Base-by-base conservation (phyloP, 1,284 basidiomycete species). In the Amylostereum areolatum region DNA sequence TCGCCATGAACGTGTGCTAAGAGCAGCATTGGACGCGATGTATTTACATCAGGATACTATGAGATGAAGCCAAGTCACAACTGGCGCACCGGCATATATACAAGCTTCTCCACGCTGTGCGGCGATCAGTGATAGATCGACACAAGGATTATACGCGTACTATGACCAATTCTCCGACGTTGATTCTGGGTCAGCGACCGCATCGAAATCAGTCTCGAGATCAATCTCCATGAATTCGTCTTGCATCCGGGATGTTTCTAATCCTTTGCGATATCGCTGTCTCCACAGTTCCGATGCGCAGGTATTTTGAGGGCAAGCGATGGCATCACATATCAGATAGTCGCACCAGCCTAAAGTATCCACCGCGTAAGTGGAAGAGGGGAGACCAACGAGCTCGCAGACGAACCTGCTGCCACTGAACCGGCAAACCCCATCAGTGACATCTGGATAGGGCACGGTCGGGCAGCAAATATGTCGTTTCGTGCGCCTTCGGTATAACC, bases 401-500 rank as follows among this genome's bases (percentile, higher is more conserved):
- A 43, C 64, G 25, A 43, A 74, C 74, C 69, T 31, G 74, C 73
- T 5, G 71, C 74, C 43, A 83, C 60, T 11, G 78, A 79, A 5
- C 81, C 80, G 2, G 81, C 77, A 56, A 73, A 79, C 11, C 77
- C 77, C 69, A 80, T 79, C 37, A 81, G 70, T 50, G 79, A 77
- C 56, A 83, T 69, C 61, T 83, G 80, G 7, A 83, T 64, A 0
- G 81, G 80, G 49, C 72, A 74, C 11, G 80, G 76, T 29, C 81
- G 66, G 1, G 74, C 75, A 6, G 80, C 81, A 52, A 83, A 83
- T 10, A 83, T 69, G 53, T 83, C 81, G 56, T 83, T 84, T 45
- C 73, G 64, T 3, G 81, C 77, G 8, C 80, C 81, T 60, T 81
- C 83, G n/a, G 81, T 83, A 55, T 83, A 83, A 3, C 81, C 81